phyloP scores from a whole-genome alignment of 2,329 filamentous ascomycete genomes.

The Aspergillus nomiae region DNA sequence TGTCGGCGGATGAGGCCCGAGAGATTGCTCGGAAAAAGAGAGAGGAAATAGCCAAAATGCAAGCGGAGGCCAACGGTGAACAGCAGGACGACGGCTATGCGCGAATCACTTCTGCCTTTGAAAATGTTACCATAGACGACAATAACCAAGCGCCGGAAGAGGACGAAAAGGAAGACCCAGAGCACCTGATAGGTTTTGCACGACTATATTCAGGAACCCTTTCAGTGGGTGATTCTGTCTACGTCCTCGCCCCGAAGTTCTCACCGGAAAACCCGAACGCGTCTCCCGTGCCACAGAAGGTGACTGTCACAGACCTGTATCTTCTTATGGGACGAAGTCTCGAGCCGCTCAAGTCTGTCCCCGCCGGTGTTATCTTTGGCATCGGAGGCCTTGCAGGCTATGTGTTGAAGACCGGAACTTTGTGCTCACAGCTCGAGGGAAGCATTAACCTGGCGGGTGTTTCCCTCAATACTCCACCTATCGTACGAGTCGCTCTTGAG shows the following conservation, averaged over 20 bases:
- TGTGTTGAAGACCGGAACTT: constrained; percentile 91
- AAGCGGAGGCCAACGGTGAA: constrained; percentile 56
- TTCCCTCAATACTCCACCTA: constrained; percentile 77
- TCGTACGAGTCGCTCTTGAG: constrained; percentile 94
- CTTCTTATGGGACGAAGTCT: constrained; percentile 93
- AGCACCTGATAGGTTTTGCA: constrained; percentile 93
- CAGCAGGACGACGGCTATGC: constrained; percentile 52
- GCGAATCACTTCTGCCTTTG: constrained; percentile 63
- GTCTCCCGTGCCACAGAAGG: constrained; percentile 73
- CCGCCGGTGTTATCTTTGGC: constrained; percentile 92
- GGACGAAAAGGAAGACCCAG: constrained; percentile 68
- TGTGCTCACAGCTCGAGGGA: constrained; percentile 85
- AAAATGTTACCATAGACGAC: constrained; percentile 58
- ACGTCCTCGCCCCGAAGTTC: constrained; percentile 91
- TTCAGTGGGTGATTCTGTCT: constrained; percentile 85
- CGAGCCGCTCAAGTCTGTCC: constrained; percentile 79
- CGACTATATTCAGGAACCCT: constrained; percentile 89
- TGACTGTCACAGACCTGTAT: constrained; percentile 85
- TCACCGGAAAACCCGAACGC: constrained; percentile 75
- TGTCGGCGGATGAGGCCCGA: constrained; percentile 86
- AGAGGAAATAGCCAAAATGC: constrained; percentile 80
- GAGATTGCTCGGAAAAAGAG: constrained; percentile 86
- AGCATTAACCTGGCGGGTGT: constrained; percentile 90
- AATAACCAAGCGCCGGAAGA: constrained; percentile 52
- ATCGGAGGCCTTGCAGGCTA: constrained; percentile 90